Percentiles rank a stretch among this genome's conserved stretches.
phyloP scores from a whole-genome alignment of 176 grass and related monocot genomes.

The Carex pumila region DNA sequence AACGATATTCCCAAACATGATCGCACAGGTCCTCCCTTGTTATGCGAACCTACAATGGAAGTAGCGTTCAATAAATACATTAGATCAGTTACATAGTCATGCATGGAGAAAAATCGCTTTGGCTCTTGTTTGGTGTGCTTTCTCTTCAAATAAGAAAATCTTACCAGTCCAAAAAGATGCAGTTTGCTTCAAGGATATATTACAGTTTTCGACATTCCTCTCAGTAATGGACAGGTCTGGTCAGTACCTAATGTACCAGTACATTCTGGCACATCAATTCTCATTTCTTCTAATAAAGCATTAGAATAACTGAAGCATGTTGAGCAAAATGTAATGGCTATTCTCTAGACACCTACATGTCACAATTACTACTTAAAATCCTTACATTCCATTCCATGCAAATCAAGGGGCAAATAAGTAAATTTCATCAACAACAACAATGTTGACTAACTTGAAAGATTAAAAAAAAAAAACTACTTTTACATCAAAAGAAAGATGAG shows the following conservation, averaged over 20 bases:
- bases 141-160: neutral
- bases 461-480: neutral
- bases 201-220: neutral
- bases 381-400: neutral
- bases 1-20: conserved; percentile 83
- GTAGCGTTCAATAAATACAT: neutral
- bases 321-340: neutral
- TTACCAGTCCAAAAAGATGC: neutral
- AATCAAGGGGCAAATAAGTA: neutral
- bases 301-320: neutral
- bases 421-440: neutral
- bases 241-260: neutral
- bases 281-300: neutral
- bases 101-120: neutral
- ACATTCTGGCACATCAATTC: neutral
- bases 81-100: conserved; percentile 10
- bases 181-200: neutral
- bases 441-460: neutral
- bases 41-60: conserved; percentile 56
- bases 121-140: neutral
- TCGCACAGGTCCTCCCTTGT: conserved; percentile 77
- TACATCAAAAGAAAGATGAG: neutral
- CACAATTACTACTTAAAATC: neutral
- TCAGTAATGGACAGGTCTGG: neutral
- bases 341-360: neutral